Evolutionary conservation across 2,329 filamentous ascomycete species (phyloP).

Genomic region (Chalaropsis ovoidea): DNA sequence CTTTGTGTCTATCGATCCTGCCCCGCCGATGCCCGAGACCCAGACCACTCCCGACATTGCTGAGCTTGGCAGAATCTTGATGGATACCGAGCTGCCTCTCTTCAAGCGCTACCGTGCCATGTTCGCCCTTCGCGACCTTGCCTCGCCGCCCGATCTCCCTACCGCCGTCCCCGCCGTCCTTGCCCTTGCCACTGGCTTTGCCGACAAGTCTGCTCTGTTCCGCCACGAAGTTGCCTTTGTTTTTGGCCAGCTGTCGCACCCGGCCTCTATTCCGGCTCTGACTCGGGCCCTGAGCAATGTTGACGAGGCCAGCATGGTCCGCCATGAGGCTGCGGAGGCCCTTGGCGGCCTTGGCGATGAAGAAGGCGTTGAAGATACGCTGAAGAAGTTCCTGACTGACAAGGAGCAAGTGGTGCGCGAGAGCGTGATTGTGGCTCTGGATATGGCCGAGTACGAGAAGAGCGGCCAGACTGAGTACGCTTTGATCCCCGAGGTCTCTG

Average conservation of each 20-base stretch:
- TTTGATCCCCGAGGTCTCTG: constrained; percentile 59
- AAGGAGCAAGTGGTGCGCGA: constrained; percentile 88
- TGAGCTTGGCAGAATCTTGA: constrained; percentile 63
- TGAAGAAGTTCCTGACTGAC: constrained; percentile 78
- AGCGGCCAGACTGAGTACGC: constrained; percentile 84
- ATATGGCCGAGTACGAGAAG: constrained; percentile 97
- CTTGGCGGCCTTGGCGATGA: constrained; percentile 89
- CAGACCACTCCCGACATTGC: constrained; percentile 50
- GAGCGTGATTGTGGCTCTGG: constrained; percentile 86
- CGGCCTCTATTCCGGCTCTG: constrained; percentile 88
- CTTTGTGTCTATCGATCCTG: constrained; percentile 91
- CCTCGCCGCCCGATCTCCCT: constrained; percentile 81
- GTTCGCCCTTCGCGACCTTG: constrained; percentile 92
- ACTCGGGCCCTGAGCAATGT: constrained; percentile 65
- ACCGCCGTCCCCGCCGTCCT: constrained; percentile 81
- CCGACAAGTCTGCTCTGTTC: constrained; percentile 82
- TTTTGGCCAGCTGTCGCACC: constrained; percentile 90
- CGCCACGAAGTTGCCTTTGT: constrained; percentile 97
- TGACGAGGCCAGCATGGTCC: constrained; percentile 87
- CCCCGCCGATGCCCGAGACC: constrained; percentile 72
- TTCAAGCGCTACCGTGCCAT: constrained; percentile 95
- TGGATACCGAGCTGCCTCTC: constrained; percentile 68
- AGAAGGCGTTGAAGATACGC: constrained; percentile 76
- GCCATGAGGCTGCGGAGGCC: constrained; percentile 93
- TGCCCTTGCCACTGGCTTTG: constrained; percentile 74